Conservation (phyloP, 495 filamentous ascomycete species). For the Geopyxis carbonaria region DNA sequence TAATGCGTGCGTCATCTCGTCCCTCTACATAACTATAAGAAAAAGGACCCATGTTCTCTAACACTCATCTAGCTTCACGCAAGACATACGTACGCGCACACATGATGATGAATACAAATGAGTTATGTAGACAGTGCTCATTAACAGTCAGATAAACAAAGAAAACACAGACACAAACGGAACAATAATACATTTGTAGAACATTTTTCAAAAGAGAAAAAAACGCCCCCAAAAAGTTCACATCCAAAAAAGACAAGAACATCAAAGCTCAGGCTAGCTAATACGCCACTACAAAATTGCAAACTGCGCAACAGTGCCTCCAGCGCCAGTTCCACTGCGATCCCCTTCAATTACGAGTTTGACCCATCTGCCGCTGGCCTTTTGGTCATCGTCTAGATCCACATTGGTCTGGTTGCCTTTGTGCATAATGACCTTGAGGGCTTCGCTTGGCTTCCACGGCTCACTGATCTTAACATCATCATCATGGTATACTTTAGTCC, state of each 20-base stretch:
- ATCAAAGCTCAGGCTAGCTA: not conserved
- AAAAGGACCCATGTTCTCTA: no score
- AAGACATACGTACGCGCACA: no score
- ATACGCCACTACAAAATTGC: slow-evolving; percentile 40
- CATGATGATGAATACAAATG: no score
- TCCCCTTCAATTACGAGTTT: slow-evolving; percentile 33
- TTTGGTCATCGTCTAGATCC: slow-evolving; percentile 18
- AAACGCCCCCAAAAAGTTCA: no score
- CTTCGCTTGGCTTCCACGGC: slow-evolving; percentile 21
- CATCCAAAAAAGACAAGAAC: no score
- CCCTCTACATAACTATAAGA: no score
- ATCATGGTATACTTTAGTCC: slow-evolving; percentile 17
- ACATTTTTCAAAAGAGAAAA: no score
- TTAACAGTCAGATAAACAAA: not conserved
- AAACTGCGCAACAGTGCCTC: slow-evolving; percentile 60
- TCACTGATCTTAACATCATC: slow-evolving; percentile 24
- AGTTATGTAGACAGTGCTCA: no score
- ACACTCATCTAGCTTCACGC: no score
- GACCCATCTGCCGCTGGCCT: slow-evolving; percentile 28
- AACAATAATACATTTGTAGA: not conserved
- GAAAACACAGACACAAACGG: not conserved
- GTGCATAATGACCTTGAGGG: slow-evolving; percentile 12
- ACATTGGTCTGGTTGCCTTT: slow-evolving; percentile 17
- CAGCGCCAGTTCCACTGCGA: slow-evolving; percentile 33
- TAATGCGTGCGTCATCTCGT: no score